phyloP scores from a whole-genome alignment of 179 eudicot genomes.

The Beta corolliflora region DNA sequence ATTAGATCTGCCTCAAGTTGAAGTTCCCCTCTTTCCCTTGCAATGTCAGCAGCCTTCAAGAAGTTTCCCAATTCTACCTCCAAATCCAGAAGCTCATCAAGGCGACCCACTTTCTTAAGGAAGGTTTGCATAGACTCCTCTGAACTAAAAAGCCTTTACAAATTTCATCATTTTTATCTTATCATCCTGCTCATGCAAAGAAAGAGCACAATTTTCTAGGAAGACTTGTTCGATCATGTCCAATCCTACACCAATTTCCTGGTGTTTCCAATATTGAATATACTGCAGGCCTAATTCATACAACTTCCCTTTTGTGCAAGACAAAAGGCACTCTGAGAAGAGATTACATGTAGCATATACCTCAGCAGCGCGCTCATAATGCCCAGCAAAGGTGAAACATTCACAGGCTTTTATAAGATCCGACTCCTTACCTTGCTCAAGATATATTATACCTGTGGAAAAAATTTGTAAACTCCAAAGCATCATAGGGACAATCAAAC shows the following conservation, averaged over 20 bases:
- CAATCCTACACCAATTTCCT: slow-evolving; percentile 29
- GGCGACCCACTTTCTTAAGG: slow-evolving; percentile 38
- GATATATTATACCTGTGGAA: slow-evolving; percentile 55
- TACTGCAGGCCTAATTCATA: slow-evolving; percentile 61
- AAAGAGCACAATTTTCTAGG: slow-evolving; percentile 54
- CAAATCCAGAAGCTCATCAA: slow-evolving; percentile 50
- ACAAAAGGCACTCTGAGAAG: slow-evolving; percentile 53
- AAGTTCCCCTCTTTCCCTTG: slow-evolving; percentile 46
- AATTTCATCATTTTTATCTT: slow-evolving; percentile 51
- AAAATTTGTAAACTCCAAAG: not conserved
- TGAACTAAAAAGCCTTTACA: slow-evolving; percentile 51
- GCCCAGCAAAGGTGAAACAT: slow-evolving; percentile 59
- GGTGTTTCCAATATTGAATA: slow-evolving; percentile 59
- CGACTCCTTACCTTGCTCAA: slow-evolving; percentile 42
- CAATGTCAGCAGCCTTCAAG: slow-evolving; percentile 54
- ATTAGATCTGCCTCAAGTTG: slow-evolving; percentile 50
- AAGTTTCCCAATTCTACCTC: slow-evolving; percentile 59
- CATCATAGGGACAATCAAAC: not conserved
- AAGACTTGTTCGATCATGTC: slow-evolving; percentile 44
- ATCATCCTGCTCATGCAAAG: slow-evolving; percentile 36
- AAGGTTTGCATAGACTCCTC: slow-evolving; percentile 45
- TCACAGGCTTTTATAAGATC: slow-evolving; percentile 56
- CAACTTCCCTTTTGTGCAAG: slow-evolving; percentile 54
- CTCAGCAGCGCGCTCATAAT: slow-evolving; percentile 54
- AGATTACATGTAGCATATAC: slow-evolving; percentile 55